Evolutionary conservation across 495 filamentous ascomycete genomes (phyloP), one percentile per base, ranked within the genome.

Genomic region (Penicillium crystallinum): DNA sequence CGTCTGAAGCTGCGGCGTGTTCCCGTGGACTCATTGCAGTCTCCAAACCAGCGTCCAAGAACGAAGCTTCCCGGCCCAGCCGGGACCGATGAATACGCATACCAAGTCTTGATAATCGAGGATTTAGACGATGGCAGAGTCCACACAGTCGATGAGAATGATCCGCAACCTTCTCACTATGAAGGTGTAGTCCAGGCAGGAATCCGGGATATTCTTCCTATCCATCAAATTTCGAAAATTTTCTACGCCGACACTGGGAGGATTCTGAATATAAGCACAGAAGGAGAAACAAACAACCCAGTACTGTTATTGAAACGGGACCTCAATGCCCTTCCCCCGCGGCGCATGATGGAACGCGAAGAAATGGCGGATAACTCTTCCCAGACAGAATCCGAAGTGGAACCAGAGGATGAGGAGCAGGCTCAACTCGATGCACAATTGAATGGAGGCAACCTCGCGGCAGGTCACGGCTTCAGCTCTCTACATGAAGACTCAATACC

Each of bases 161-260:
- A 82, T 22, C 60, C 72, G 6, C 78, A 80, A 51, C 85, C 88
- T 18, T 72, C 77, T 6, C 72, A 67, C 0, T 95, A 82, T 56
- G 89, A 90, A 55, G 90, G 85, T 27, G 74, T 97, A 18, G 47
- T 68, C 7, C 63, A 69, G 22, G 91, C 93, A 19, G 95, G 95
- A 5, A 84, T 97, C 17, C 77, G 90, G 27, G 88, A 95, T 57
- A 77, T 83, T 23, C 75, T 99, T 6, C 93, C 95, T 0, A 85
- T 99, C 29, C 85, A 95, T 63, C 85, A 97, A 59, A 82, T 97
- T 9, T 89, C 90, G 19, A 97, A 95, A 59, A 93, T 99, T 21
- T 97, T 99, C 68, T 99, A 97, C 58, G 92, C 93, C 12, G 90
- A 97, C 57, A 96, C 93, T 4, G 91, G 95, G 21, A 88, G 87